Evolutionary conservation across 148 eudicot species (phyloP).

Genomic region (Nepenthes gracilis): DNA sequence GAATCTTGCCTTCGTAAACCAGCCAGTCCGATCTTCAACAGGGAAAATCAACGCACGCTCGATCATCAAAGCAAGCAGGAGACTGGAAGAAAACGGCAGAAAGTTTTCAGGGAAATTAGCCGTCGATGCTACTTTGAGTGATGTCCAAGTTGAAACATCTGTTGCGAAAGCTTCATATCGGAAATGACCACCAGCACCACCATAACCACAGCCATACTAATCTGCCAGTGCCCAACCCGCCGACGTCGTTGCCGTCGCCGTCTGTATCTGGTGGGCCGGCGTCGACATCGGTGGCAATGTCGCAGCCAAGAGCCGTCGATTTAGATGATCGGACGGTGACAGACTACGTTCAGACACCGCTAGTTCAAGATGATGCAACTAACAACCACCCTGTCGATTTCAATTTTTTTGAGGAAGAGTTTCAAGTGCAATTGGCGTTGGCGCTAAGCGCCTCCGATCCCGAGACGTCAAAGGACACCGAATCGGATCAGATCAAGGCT

Average conservation of each 20-base stretch:
- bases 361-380: no score
- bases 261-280: slow-evolving; percentile 5
- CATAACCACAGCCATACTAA: slow-evolving; percentile 17
- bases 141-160: slow-evolving; percentile 94
- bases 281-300: neutral
- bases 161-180: slow-evolving; percentile 82
- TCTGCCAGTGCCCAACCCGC: neutral
- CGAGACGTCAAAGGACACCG: slow-evolving; percentile 48
- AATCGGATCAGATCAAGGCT: slow-evolving; percentile 90
- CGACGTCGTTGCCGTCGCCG: no score
- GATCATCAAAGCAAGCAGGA: neutral
- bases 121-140: slow-evolving; percentile 13
- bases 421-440: slow-evolving; percentile 82
- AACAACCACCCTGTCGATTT: slow-evolving; percentile 7
- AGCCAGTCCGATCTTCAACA: neutral
- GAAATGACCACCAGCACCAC: slow-evolving; percentile 29
- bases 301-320: no score
- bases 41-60: neutral
- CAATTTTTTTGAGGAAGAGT: slow-evolving; percentile 80
- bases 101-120: neutral
- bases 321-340: no score
- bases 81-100: neutral
- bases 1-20: neutral
- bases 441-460: slow-evolving; percentile 78
- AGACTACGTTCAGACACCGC: no score